These are phyloP conservation scores for Lachnellula arida DNA, from an alignment of 2,329 filamentous ascomycete genomes.

Conservation along the genomic window DNA sequence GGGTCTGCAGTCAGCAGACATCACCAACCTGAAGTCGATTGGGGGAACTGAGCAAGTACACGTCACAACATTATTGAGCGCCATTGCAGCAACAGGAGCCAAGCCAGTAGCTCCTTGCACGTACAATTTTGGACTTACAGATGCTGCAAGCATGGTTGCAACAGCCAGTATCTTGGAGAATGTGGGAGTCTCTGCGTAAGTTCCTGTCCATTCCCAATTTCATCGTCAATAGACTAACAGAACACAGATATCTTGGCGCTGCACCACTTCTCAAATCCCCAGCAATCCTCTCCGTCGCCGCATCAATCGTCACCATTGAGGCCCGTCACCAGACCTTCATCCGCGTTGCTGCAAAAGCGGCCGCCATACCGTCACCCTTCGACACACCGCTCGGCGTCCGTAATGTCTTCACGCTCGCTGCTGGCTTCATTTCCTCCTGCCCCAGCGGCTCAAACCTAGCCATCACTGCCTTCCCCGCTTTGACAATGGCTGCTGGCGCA, in stretches of 20 bases:
- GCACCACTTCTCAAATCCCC: slow-evolving; percentile 58
- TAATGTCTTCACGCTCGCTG: slow-evolving; percentile 68
- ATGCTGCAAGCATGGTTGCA: slow-evolving; percentile 61
- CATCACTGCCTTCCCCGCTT: slow-evolving; percentile 57
- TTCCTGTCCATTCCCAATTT: slow-evolving; percentile 1
- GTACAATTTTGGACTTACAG: slow-evolving; percentile 68
- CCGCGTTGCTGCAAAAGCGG: slow-evolving; percentile 51
- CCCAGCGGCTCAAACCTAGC: slow-evolving; percentile 60
- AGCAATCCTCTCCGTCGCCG: slow-evolving; percentile 60
- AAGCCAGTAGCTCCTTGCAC: slow-evolving; percentile 64
- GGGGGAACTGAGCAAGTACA: slow-evolving; percentile 60
- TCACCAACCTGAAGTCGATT: slow-evolving; percentile 57
- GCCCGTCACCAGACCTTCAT: slow-evolving; percentile 70
- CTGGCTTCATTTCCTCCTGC: slow-evolving; percentile 67
- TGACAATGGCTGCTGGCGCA: slow-evolving; percentile 46
- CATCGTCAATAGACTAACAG: slow-evolving; percentile 3
- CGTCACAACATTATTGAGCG: slow-evolving; percentile 53
- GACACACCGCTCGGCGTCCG: slow-evolving; percentile 64
- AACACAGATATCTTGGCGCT: slow-evolving; percentile 54
- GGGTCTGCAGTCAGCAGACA: slow-evolving; percentile 50
- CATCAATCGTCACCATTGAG: slow-evolving; percentile 68
- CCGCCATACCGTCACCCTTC: slow-evolving; percentile 63
- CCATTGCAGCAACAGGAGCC: slow-evolving; percentile 57
- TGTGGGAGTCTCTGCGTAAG: slow-evolving; percentile 66
- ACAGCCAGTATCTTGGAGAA: slow-evolving; percentile 68